Conservation (phyloP, 139 green algal species). For the Chlorella sp. region DNA sequence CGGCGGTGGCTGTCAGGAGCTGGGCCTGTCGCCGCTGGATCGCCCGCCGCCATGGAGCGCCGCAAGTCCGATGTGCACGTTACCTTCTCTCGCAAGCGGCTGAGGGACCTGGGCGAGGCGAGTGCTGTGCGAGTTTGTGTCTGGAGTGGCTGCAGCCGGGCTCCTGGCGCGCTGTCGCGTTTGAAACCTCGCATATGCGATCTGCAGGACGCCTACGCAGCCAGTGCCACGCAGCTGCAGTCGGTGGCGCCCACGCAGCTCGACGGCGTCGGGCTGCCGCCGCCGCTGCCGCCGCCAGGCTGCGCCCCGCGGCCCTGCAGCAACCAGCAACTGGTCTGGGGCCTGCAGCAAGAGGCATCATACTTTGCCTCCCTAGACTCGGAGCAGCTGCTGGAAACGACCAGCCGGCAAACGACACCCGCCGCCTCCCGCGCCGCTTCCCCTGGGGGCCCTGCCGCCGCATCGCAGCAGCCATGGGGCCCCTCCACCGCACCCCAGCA, state of each 20-base stretch:
- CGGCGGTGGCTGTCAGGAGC: too few relatives aligned
- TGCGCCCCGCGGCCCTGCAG: not conserved
- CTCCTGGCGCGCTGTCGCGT: too few relatives aligned
- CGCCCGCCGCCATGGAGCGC: not conserved
- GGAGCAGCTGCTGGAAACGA: slow-evolving; percentile 22
- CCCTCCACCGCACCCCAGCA: not conserved
- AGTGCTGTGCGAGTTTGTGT: not conserved
- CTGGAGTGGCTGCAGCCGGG: too few relatives aligned
- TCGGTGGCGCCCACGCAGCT: slow-evolving; percentile 19
- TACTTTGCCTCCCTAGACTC: slow-evolving; percentile 7
- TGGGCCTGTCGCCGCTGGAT: too few relatives aligned
- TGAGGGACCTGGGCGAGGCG: not conserved
- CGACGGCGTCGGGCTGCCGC: not conserved
- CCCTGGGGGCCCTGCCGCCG: not conserved
- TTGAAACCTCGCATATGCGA: too few relatives aligned
- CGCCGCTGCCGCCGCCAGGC: not conserved
- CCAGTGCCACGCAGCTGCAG: slow-evolving; percentile 10
- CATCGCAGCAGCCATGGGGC: not conserved
- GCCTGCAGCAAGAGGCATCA: not conserved
- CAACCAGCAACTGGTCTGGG: not conserved
- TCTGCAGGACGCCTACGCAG: not conserved
- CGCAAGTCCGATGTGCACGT: not conserved
- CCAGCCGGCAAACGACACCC: not conserved
- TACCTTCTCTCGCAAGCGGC: slow-evolving; percentile 8
- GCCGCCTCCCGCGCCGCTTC: slow-evolving; percentile 5